Percentiles rank a stretch among this genome's conserved stretches.
Evolutionary conservation across 2,329 filamentous ascomycete genomes (phyloP).

Genomic region (Amauroascus niger): DNA sequence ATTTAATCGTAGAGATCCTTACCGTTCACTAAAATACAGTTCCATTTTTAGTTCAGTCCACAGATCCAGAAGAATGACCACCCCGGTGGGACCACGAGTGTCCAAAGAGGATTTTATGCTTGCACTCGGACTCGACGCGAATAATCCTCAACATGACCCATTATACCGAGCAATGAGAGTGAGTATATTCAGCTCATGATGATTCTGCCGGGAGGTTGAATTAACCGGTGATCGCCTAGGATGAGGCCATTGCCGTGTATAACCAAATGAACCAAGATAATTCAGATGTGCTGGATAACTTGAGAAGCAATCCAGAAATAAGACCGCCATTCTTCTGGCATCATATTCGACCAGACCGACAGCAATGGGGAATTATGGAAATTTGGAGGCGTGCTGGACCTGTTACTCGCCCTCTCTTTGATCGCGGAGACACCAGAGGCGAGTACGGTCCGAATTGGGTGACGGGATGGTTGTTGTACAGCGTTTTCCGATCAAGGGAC

Average conservation of each 20-base stretch:
- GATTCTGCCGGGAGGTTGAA: not conserved
- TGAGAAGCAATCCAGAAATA: constrained; percentile 30
- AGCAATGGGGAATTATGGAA: constrained; percentile 35
- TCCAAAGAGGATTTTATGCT: constrained; percentile 42
- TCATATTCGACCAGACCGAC: constrained; percentile 37
- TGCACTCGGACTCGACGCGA: constrained; percentile 34
- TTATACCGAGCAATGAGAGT: constrained; percentile 40
- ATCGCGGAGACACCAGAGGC: constrained; percentile 33
- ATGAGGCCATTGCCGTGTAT: constrained; percentile 38
- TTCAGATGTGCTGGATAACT: constrained; percentile 33
- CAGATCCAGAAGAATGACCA: constrained; percentile 25
- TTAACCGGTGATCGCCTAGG: constrained; percentile 22
- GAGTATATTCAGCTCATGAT: constrained; percentile 17
- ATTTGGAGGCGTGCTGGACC: constrained; percentile 36
- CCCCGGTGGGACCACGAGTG: constrained; percentile 34
- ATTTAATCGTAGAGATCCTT: not conserved
- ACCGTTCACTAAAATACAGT: not conserved
- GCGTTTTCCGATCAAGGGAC: constrained; percentile 40
- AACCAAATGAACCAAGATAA: constrained; percentile 35
- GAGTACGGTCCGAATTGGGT: constrained; percentile 42
- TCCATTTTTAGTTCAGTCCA: no score
- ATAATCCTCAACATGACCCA: constrained; percentile 36
- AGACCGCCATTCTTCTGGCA: constrained; percentile 40
- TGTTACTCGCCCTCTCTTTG: constrained; percentile 32
- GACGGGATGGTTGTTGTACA: constrained; percentile 39